Evolutionary conservation across 2,329 filamentous ascomycete genomes (phyloP).

Genomic region (Magnaporthiopsis rhizophila): DNA sequence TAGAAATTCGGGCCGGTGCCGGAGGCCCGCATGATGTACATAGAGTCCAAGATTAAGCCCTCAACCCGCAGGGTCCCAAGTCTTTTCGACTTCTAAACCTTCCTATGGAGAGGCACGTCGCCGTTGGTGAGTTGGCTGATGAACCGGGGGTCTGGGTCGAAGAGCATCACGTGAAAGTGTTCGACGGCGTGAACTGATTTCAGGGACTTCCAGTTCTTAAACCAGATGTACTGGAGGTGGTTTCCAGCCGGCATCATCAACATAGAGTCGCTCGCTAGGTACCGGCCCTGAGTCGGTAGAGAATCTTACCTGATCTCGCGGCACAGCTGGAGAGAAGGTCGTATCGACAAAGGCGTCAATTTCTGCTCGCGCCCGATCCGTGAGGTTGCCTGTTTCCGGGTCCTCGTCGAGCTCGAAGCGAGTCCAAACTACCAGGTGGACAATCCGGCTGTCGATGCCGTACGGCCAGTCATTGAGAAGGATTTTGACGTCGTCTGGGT

Average conservation of each 20-base stretch:
- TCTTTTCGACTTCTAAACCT: constrained; percentile 11
- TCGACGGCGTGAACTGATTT: constrained; percentile 84
- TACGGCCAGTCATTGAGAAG: constrained; percentile 94
- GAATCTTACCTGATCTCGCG: constrained; percentile 42
- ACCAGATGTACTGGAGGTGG: constrained; percentile 52
- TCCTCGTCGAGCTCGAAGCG: constrained; percentile 77
- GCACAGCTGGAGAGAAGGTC: constrained; percentile 52
- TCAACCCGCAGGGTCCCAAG: background rate
- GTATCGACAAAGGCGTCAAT: constrained; percentile 64
- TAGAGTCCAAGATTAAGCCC: too few relatives aligned
- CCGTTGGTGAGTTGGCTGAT: constrained; percentile 63
- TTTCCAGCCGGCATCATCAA: background rate
- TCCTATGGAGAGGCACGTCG: constrained; percentile 58
- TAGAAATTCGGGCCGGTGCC: constrained; percentile 45
- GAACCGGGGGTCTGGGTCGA: constrained; percentile 63
- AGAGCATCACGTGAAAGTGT: constrained; percentile 93
- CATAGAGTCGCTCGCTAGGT: background rate
- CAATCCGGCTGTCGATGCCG: constrained; percentile 67
- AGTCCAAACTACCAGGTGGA: constrained; percentile 87
- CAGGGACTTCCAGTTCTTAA: constrained; percentile 79
- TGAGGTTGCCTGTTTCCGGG: constrained; percentile 55
- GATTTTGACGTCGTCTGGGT: constrained; percentile 57
- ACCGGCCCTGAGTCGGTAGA: background rate
- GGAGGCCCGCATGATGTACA: constrained; percentile 9
- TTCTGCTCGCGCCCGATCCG: constrained; percentile 48